phyloP scores from a whole-genome alignment of 352 stramenopile genomes.

The Phytopythium helicoides region DNA sequence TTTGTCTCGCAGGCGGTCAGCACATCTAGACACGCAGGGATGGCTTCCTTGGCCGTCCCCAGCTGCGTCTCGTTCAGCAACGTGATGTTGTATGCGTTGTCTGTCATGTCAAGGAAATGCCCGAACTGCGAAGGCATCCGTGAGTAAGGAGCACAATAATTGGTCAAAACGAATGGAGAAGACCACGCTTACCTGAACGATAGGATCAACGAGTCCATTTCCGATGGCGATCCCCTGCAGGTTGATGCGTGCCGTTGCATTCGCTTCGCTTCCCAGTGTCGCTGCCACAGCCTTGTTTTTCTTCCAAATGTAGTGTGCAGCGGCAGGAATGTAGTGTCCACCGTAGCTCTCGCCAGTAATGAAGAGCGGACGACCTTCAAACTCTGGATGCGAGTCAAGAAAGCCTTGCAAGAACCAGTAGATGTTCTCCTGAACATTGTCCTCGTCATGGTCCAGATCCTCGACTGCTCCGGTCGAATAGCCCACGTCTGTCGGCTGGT shows the following conservation, averaged over 20 bases:
- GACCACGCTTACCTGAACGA: conserved; percentile 23
- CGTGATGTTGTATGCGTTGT: conserved; percentile 53
- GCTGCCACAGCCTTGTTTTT: conserved; percentile 16
- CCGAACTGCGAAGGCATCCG: conserved; percentile 16
- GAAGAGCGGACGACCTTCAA: conserved; percentile 42
- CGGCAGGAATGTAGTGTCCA: conserved; percentile 53
- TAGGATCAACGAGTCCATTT: conserved; percentile 46
- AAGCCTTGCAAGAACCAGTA: conserved; percentile 60
- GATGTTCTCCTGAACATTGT: conserved; percentile 37
- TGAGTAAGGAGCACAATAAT: neutral
- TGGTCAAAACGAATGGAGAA: neutral
- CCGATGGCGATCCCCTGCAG: conserved; percentile 51
- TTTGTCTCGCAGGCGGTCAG: conserved; percentile 23
- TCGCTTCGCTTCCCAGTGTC: too few relatives aligned
- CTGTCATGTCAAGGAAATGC: conserved; percentile 39
- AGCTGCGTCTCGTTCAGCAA: conserved; percentile 27
- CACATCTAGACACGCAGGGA: conserved; percentile 24
- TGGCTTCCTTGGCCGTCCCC: conserved; percentile 16
- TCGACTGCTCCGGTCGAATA: conserved; percentile 35
- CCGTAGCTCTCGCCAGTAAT: conserved; percentile 57
- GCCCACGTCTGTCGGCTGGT: conserved; percentile 42
- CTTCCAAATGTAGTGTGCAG: conserved; percentile 42
- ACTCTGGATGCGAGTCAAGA: conserved; percentile 49
- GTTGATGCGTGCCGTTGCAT: too few relatives aligned
- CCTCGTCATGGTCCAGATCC: conserved; percentile 23